Evolutionary conservation across 148 eudicot species (phyloP).

Genomic region (Suaeda aralocaspica): DNA sequence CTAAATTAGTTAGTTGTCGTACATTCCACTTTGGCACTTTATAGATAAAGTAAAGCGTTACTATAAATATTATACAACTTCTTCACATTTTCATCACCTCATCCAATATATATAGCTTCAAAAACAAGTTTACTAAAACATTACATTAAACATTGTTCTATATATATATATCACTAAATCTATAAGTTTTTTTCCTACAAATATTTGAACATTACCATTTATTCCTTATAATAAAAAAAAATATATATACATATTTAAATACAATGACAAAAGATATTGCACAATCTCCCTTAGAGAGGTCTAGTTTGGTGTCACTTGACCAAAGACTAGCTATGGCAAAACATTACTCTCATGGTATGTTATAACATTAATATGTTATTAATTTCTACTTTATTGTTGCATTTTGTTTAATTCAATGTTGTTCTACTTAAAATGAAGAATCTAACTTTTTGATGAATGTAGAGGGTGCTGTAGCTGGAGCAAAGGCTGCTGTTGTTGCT

Average conservation of each 20-base stretch:
- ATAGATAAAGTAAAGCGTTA: background rate
- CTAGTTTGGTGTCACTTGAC: slow-evolving; percentile 47
- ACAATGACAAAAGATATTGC: slow-evolving; percentile 48
- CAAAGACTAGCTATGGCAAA: slow-evolving; percentile 84
- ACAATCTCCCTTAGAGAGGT: slow-evolving; percentile 46
- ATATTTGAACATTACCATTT: background rate
- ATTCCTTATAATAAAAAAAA: background rate
- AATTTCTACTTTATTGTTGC: background rate
- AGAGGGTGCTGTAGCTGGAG: slow-evolving; percentile 91
- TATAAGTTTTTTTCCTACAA: too few relatives aligned
- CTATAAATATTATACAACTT: slow-evolving; percentile 15
- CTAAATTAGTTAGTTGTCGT: background rate
- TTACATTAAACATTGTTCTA: too few relatives aligned
- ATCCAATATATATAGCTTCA: background rate
- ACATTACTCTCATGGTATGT: slow-evolving; percentile 80
- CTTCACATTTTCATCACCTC: background rate
- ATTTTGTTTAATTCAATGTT: background rate
- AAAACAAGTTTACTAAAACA: too few relatives aligned
- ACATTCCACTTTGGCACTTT: background rate
- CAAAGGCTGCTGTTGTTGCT: slow-evolving; percentile 83
- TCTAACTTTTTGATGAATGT: background rate
- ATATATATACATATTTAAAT: background rate
- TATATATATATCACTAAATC: too few relatives aligned
- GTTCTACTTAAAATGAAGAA: background rate
- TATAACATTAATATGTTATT: too few relatives aligned